Base-by-base conservation (phyloP, 768 basidiomycete species). In the Sistotremastrum suecicum region DNA sequence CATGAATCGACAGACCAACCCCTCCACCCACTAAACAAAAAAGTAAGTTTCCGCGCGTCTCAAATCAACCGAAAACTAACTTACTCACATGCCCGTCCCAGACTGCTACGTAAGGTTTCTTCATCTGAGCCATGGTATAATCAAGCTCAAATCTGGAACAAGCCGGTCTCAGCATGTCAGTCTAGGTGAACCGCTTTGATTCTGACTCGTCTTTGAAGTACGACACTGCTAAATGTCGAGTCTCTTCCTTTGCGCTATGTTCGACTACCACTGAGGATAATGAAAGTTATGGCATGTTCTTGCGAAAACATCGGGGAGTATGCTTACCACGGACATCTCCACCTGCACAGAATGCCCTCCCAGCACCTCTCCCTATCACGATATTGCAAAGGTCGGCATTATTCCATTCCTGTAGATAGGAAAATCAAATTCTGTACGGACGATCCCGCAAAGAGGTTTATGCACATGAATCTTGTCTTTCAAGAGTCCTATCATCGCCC, bases 171-270 rank as follows among this genome's bases (percentile, higher is more conserved):
- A 50, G 46, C 31, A 46, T 49, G 37, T 44, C 36, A 34, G 12
- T 42, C 43, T 44, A 20, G 20, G 20, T n/a, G 48, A 42, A 48
- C 43, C 50, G 40, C 59, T 53, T 40, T 55, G 48, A 37, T 56
- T 72, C 83, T 57, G 55, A 87, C 82, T 98, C 94, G 57, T 76
- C 72, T 61, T 80, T 80, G 71, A 98, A 98, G 66, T 87, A 99
- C 9, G 80, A 75, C 44, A 89, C 64, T n/a, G 88, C 85, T 45
- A 70, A 63, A 2, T 66, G 60, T 39, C 76, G 74, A 0, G 78
- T 83, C 10, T 59, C 58, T 11, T 70, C 67, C 37, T 71, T 53
- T 7, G 66, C 59, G 7, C 76, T 74, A 48, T 78, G 56, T 45
- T 66, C 48, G 8, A 82, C 63, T 42, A 86, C 76, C 53, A 61